Base-by-base conservation (phyloP, 1,139 yeast species). In the Schwanniomyces etchellsii region DNA sequence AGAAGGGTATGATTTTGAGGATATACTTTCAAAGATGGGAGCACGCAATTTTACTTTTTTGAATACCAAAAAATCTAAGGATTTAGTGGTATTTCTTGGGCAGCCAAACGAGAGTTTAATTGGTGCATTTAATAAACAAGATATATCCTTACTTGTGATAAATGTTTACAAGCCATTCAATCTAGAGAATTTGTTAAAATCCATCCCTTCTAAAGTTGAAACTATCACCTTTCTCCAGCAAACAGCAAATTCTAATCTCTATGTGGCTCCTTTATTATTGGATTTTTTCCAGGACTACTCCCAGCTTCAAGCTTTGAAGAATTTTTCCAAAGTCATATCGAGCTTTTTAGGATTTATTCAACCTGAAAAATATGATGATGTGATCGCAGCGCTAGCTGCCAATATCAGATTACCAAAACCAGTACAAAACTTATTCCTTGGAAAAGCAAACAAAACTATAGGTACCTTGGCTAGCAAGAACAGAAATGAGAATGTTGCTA, bases 131-230 rank as follows among this genome's bases (percentile, higher is more conserved):
- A 50, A 63, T 24, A 55, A 67, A 15, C 49, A 57, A 30, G 56
- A 64, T 27, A 63, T 69, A 10, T 74, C 80, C 17, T 48, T 83
- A 25, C 57, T 82, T 24, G 61, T 76, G 5, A 64, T 84, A 29
- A 74, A 81, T 26, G 70, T 75, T 17, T 81, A 81, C 59, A 70
- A 82, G 45, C 96, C 96, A 10, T 83, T 86, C 62, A 61, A 70
- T 38, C 57, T 80, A 32, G 55, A 57, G 10, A 54, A 60, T 13
- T 62, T 86, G 26, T 60, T 80, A 30, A 48, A 63, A 3, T 48
- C 60, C 2, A 49, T 85, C 24, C 91, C 94, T 17, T 42, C 68
- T 1, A 52, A 76, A 1, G 73, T 81, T 22, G 66, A 66, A 32
- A 66, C 74, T 16, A 60, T 89, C 33, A 78, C 81, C 2, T 61